Conservation (phyloP, 148 eudicot genomes). For the Limonium bicolor region DNA sequence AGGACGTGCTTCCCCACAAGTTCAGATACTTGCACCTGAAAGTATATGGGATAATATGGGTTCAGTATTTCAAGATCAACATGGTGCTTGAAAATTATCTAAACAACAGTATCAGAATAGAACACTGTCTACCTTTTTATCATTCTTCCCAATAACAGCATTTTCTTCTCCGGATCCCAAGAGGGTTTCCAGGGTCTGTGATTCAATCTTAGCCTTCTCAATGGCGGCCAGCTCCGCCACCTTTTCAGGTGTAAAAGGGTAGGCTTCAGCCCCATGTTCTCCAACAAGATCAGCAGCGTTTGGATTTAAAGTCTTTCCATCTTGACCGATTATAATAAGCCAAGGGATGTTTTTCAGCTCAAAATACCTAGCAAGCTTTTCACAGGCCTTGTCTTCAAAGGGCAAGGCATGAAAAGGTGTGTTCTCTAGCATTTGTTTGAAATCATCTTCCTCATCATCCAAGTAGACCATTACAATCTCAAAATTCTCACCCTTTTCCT, state of each 20-base stretch:
- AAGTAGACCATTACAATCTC: constrained; percentile 22
- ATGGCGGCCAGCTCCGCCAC: constrained; percentile 30
- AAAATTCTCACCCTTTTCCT: constrained; percentile 18
- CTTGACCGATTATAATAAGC: constrained; percentile 23
- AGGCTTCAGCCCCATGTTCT: constrained; percentile 26
- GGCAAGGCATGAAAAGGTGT: constrained; percentile 30
- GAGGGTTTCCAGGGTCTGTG: constrained; percentile 29
- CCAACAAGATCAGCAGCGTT: constrained; percentile 24
- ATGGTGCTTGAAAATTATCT: neutral
- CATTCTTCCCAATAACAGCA: constrained; percentile 23
- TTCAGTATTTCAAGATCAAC: neutral
- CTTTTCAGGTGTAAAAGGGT: constrained; percentile 29
- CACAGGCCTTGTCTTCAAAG: constrained; percentile 20
- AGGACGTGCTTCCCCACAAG: constrained; percentile 46
- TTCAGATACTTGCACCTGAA: constrained; percentile 36
- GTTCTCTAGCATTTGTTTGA: constrained; percentile 6
- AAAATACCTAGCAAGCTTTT: constrained; percentile 26
- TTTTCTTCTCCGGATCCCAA: constrained; percentile 23
- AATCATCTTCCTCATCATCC: constrained; percentile 26
- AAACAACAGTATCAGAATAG: neutral
- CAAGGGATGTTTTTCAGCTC: constrained; percentile 22
- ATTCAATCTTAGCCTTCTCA: constrained; percentile 22
- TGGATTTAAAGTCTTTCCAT: constrained; percentile 27
- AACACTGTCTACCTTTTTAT: constrained; percentile 6
- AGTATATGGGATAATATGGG: neutral